These are phyloP conservation scores for Truncatella angustata DNA, from an alignment of 2,329 filamentous ascomycete genomes.

Conservation along the genomic window DNA sequence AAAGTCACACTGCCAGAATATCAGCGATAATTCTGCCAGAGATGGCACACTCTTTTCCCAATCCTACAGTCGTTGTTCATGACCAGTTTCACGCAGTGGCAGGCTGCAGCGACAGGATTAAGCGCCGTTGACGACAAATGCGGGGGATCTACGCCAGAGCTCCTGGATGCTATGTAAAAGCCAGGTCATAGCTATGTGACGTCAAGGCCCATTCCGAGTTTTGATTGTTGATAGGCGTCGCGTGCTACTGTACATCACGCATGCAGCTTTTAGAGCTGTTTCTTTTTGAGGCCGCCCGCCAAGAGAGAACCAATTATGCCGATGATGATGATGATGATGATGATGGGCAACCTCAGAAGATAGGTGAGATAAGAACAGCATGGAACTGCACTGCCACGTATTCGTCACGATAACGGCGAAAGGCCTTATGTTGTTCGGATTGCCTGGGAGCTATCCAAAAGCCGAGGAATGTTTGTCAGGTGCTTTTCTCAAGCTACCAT, in stretches of 20 bases:
- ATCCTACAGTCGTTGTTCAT: too few relatives aligned
- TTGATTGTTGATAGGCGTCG: not conserved
- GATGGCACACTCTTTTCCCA: not conserved
- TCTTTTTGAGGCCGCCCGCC: constrained; percentile 4
- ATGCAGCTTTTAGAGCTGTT: not conserved
- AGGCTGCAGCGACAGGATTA: not conserved
- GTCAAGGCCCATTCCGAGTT: not conserved
- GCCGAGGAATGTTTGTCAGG: too few relatives aligned
- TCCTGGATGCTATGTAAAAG: too few relatives aligned
- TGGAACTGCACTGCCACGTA: not conserved
- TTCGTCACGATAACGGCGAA: not conserved
- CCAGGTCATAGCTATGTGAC: not conserved
- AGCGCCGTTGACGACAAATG: not conserved
- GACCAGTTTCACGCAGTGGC: not conserved
- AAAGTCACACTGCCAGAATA: too few relatives aligned
- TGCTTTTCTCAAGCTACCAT: too few relatives aligned
- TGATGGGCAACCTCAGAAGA: not conserved
- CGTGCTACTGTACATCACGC: not conserved
- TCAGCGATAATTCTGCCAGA: too few relatives aligned
- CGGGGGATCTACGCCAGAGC: not conserved
- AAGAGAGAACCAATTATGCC: not conserved
- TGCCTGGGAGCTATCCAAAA: too few relatives aligned
- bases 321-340: not conserved
- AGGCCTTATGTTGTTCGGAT: too few relatives aligned
- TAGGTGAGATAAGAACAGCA: not conserved